Percentiles rank a stretch among this genome's conserved stretches.
Conservation (phyloP, 495 filamentous ascomycete species). For the Penicillium nucicola region DNA sequence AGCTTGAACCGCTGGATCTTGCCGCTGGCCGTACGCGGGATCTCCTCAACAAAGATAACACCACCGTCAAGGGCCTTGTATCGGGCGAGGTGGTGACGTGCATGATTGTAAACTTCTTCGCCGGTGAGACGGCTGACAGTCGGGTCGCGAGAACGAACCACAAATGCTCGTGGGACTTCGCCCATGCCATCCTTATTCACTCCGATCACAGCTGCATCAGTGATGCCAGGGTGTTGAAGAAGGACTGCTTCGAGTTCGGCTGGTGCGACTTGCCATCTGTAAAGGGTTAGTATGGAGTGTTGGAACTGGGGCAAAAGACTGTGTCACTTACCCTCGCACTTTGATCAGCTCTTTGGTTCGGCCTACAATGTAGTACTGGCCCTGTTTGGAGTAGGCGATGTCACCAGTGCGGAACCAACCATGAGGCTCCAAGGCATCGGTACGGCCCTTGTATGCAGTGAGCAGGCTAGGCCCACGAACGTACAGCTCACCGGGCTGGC, state of each 20-base stretch:
- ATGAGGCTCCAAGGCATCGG: slow-evolving; percentile 44
- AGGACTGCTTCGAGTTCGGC: slow-evolving; percentile 82
- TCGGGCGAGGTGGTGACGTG: slow-evolving; percentile 55
- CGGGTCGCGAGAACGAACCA: slow-evolving; percentile 50
- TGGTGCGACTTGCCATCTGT: slow-evolving; percentile 71
- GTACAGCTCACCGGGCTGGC: slow-evolving; percentile 51
- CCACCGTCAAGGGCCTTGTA: slow-evolving; percentile 73
- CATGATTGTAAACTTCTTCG: slow-evolving; percentile 59
- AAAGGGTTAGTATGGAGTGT: not conserved
- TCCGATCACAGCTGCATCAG: slow-evolving; percentile 77
- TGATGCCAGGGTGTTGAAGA: slow-evolving; percentile 62
- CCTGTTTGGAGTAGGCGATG: slow-evolving; percentile 57
- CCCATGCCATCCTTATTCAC: slow-evolving; percentile 55
- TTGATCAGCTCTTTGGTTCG: slow-evolving; percentile 78
- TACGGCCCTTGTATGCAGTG: slow-evolving; percentile 36
- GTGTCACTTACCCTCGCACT: slow-evolving; percentile 43
- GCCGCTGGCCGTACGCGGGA: slow-evolving; percentile 75
- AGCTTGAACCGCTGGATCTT: slow-evolving; percentile 66
- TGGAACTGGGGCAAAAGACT: no score
- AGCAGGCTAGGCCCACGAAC: slow-evolving; percentile 42
- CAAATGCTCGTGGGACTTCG: slow-evolving; percentile 71
- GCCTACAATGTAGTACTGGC: slow-evolving; percentile 69
- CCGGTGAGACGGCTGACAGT: slow-evolving; percentile 36
- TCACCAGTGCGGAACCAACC: slow-evolving; percentile 82
- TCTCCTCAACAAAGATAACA: slow-evolving; percentile 66